These are phyloP conservation scores for Pholiota microspora DNA, from an alignment of 768 basidiomycete genomes.

Conservation along the genomic window DNA sequence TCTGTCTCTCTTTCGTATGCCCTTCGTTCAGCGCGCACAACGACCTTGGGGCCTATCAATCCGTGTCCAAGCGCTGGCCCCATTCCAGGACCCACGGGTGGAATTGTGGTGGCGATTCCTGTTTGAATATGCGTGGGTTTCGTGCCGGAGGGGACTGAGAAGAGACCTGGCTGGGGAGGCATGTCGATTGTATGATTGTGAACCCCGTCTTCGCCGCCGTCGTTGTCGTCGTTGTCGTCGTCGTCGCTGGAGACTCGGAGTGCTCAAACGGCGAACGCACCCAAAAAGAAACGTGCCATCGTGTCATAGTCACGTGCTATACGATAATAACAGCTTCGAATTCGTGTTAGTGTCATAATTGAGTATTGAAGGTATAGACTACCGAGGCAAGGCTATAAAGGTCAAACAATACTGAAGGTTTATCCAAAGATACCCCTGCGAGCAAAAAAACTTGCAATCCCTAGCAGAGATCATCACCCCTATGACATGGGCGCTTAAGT, in stretches of 20 bases:
- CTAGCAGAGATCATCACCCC: too few relatives aligned
- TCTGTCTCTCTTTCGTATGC: neutral
- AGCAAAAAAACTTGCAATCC: too few relatives aligned
- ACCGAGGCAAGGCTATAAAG: too few relatives aligned
- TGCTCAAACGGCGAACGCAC: too few relatives aligned
- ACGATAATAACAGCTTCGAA: neutral
- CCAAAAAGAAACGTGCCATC: neutral
- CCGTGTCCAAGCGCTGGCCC: constrained; percentile 3
- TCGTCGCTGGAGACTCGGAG: neutral
- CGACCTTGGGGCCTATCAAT: neutral
- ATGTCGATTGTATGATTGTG: constrained; percentile 26
- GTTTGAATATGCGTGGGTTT: constrained; percentile 20
- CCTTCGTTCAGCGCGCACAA: neutral
- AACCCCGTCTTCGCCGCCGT: neutral
- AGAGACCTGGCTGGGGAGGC: constrained; percentile 72
- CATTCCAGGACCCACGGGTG: constrained; percentile 13
- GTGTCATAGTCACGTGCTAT: constrained; percentile 3
- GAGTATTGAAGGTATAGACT: too few relatives aligned
- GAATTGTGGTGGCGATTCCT: constrained; percentile 11
- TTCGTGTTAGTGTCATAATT: too few relatives aligned
- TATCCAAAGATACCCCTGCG: too few relatives aligned
- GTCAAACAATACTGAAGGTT: too few relatives aligned
- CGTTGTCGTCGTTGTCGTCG: neutral
- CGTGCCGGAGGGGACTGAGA: constrained; percentile 56
- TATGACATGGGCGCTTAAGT: too few relatives aligned